Evolutionary conservation across 768 basidiomycete species (phyloP), one percentile per base, ranked within the genome.

Genomic region (Leucosporidium creatinivorum): DNA sequence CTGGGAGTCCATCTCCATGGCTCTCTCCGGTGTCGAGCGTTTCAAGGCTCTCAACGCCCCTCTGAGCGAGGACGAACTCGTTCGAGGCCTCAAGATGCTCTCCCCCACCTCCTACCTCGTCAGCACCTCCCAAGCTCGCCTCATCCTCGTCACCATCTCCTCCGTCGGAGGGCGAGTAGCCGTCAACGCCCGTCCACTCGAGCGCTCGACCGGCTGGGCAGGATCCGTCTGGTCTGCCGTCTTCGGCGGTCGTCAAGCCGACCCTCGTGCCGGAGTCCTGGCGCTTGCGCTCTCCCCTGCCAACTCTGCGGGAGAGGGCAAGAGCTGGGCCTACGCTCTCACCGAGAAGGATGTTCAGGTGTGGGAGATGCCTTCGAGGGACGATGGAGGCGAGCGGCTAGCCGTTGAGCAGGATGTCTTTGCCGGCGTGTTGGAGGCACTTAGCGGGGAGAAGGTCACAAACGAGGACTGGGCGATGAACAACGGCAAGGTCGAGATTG

Each of bases 1-100:
- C 76, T 97, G 93, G 93, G 87, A 92, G 64, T 87, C 86, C 67
- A 87, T 93, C 68, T 74, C 74, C 28, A 52, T 74, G 15, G 77
- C 78, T 12, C 73, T 80, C 28, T 73, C 77, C 21, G 79, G 77
- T 48, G 76, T 75, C 18, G 79, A 78, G 33, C 71, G 78, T 18
- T 79, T 67, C 62, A 73, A 75, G 33, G 51, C 68, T 5, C 58
- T 71, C 15, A 57, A 69, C n/a, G 61, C 70, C 3, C 39, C 58
- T 19, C 51, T 78, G 0, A 65, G 70, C 15, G 65, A 77, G 15
- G 76, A 69, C 19, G 75, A 76, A 55, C 72, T 76, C 26, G 76
- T 78, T 28, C 66, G 67, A 23, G 74, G 65, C 5, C 31, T 72
- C 23, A 23, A 55, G 17, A 25, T 52, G 55, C 30, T 68, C 23